Conservation (phyloP, 257 asterid genomes). For the Solanum clarkiae region DNA sequence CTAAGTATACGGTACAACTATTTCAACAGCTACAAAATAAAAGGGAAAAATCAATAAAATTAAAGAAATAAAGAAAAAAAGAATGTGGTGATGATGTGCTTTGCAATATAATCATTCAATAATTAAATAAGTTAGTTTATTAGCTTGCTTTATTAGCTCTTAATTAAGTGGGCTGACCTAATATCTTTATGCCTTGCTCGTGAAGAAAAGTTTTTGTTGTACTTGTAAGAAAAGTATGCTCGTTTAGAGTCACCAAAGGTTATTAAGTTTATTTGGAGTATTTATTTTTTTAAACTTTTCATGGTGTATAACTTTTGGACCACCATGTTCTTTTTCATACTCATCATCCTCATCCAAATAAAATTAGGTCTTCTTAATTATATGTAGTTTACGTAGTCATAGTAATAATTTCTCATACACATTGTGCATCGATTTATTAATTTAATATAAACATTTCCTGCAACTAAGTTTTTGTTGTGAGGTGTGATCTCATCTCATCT, state of each 20-base stretch:
- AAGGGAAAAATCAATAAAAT: background rate
- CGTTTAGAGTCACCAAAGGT: constrained; percentile 41
- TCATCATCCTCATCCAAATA: background rate
- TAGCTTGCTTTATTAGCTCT: constrained; percentile 16
- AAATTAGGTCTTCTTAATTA: background rate
- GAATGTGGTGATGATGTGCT: background rate
- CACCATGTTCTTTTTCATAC: background rate
- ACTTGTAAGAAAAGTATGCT: constrained; percentile 22
- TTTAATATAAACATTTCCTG: background rate
- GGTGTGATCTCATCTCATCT: too few species aligned
- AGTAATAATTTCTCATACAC: background rate
- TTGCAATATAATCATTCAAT: background rate
- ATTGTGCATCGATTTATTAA: background rate
- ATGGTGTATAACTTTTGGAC: constrained; percentile 9
- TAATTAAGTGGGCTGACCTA: constrained; percentile 48
- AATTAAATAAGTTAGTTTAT: constrained; percentile 16
- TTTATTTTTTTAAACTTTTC: background rate
- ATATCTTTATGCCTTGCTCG: constrained; percentile 23
- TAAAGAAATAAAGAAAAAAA: background rate
- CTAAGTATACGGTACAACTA: background rate
- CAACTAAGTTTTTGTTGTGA: background rate
- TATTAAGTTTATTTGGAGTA: constrained; percentile 7
- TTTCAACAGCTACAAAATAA: background rate
- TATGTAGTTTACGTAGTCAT: background rate
- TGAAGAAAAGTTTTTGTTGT: constrained; percentile 16